Conservation (phyloP, 352 stramenopile species). For the Phytophthora pini region DNA sequence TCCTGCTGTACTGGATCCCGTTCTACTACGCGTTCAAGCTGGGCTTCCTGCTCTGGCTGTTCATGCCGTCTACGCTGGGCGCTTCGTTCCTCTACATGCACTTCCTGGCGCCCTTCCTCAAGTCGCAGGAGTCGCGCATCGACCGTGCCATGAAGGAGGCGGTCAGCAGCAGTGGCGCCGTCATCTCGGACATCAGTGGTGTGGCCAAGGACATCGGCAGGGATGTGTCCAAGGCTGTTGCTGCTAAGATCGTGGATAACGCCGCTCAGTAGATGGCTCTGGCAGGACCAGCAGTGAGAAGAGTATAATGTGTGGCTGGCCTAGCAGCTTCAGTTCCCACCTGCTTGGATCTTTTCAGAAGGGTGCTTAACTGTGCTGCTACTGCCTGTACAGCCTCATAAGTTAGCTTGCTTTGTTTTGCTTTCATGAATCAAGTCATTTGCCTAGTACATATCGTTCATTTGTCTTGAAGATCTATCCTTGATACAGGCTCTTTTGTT, state of each 20-base stretch:
- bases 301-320: slow-evolving; percentile 5
- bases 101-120: slow-evolving; percentile 92
- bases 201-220: slow-evolving; percentile 78
- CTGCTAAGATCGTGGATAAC: slow-evolving; percentile 78
- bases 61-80: slow-evolving; percentile 96
- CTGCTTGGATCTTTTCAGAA: not conserved
- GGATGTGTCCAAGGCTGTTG: slow-evolving; percentile 80
- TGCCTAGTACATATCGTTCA: slow-evolving; percentile 26
- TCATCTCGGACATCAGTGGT: slow-evolving; percentile 83
- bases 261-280: slow-evolving; percentile 26
- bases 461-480: not conserved
- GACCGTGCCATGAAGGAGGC: slow-evolving; percentile 88
- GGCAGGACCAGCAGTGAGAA: slow-evolving; percentile 13
- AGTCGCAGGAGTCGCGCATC: slow-evolving; percentile 83
- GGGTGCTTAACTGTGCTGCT: not conserved
- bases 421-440: slow-evolving; percentile 46
- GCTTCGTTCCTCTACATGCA: slow-evolving; percentile 96
- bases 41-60: slow-evolving; percentile 97
- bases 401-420: slow-evolving; percentile 53
- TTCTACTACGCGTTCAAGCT: slow-evolving; percentile 99
- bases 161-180: slow-evolving; percentile 69
- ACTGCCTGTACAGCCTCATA: slow-evolving; percentile 23
- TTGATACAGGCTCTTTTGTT: too few relatives aligned
- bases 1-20: slow-evolving; percentile 97
- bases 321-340: not conserved